Evolutionary conservation across 192 early-diverging fungal species (phyloP).

Genomic region (Jimgerdemannia lactiflua): DNA sequence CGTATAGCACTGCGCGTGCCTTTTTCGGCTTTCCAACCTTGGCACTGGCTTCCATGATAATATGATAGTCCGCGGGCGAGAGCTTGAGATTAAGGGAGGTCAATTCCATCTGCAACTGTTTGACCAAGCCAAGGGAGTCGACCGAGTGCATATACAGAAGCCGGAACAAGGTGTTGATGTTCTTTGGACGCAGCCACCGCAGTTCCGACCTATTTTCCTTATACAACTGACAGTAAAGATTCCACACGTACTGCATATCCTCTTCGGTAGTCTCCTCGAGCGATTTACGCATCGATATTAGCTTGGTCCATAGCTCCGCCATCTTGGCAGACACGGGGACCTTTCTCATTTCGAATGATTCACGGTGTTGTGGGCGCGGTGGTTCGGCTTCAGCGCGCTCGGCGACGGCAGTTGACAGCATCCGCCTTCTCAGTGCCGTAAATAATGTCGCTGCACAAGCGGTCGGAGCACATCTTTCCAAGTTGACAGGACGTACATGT

Average conservation of each 20-base stretch:
- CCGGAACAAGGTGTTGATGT: background rate
- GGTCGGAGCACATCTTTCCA: background rate
- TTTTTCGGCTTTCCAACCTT: background rate
- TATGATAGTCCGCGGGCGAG: background rate
- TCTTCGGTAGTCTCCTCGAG: background rate
- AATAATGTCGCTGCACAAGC: background rate
- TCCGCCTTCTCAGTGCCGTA: background rate
- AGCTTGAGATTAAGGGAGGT: background rate
- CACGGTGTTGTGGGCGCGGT: background rate
- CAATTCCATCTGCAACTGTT: background rate
- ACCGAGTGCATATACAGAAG: background rate
- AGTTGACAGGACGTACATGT: background rate
- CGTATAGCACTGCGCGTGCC: background rate
- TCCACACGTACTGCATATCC: background rate
- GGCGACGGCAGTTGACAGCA: background rate
- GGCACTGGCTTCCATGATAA: background rate
- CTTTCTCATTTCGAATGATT: background rate
- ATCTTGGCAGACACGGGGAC: background rate
- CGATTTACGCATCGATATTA: background rate
- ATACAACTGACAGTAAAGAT: background rate
- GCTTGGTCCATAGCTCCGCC: background rate
- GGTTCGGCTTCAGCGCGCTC: background rate
- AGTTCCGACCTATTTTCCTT: background rate
- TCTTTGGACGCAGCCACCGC: background rate
- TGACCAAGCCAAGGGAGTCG: background rate